Evolutionary conservation across 306 rosid species (phyloP).

Genomic region (Carpinus viminea): DNA sequence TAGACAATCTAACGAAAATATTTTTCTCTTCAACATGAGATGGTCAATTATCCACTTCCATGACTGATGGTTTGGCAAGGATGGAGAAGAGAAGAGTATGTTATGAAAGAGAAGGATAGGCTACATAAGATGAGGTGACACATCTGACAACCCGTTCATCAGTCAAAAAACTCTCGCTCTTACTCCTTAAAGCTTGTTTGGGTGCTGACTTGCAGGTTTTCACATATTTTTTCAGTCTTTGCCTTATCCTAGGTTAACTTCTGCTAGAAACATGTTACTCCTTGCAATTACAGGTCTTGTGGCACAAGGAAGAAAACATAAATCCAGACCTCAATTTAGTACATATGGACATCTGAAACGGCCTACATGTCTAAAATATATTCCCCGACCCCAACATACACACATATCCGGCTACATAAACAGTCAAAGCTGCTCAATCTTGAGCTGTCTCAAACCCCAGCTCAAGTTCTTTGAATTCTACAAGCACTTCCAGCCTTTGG

Average conservation of each 20-base stretch:
- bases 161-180: background rate
- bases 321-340: background rate
- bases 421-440: background rate
- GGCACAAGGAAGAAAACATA: background rate
- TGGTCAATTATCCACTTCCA: background rate
- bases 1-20: background rate
- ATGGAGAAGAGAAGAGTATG: background rate
- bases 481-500: background rate
- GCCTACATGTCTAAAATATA: background rate
- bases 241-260: background rate
- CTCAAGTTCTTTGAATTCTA: background rate
- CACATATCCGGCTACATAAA: background rate
- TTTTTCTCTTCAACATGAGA: background rate
- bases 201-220: background rate
- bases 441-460: background rate
- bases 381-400: background rate
- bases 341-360: background rate
- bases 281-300: background rate
- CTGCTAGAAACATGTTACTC: background rate
- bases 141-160: background rate
- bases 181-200: background rate
- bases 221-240: background rate
- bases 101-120: background rate
- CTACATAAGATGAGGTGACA: constrained; percentile 1
- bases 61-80: background rate